A percentile compares a stretch with the other conserved stretches of the same genome.
These are phyloP conservation scores for Chaetoceros tenuissimus DNA, from an alignment of 108 stramenopile species.

Conservation along the genomic window DNA sequence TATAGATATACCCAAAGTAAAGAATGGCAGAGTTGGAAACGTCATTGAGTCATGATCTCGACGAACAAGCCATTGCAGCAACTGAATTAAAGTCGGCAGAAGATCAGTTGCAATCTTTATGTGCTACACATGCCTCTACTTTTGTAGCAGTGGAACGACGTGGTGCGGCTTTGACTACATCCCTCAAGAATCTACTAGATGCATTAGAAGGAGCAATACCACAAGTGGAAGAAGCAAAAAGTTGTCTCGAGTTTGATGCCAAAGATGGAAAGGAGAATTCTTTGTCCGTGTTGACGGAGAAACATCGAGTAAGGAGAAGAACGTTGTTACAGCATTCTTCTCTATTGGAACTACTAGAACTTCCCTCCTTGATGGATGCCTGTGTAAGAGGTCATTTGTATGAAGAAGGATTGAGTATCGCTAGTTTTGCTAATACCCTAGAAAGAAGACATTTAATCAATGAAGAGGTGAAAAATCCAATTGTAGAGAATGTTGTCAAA, in stretches of 20 bases:
- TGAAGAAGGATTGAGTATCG: conserved; percentile 78
- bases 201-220: conserved; percentile 25
- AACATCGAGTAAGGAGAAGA: conserved; percentile 68
- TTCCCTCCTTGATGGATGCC: conserved; percentile 83
- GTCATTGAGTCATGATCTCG: conserved; percentile 10
- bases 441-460: conserved; percentile 53
- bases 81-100: conserved; percentile 61
- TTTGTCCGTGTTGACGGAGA: conserved; percentile 66
- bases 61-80: conserved; percentile 66
- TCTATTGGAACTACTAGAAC: conserved; percentile 69
- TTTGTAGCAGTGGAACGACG: conserved; percentile 83
- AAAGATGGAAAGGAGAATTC: conserved; percentile 40
- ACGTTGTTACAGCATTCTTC: conserved; percentile 79
- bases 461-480: conserved; percentile 28
- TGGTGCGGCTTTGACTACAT: conserved; percentile 37
- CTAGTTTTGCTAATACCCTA: conserved; percentile 78
- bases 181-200: conserved; percentile 40
- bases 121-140: conserved; percentile 67
- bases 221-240: conserved; percentile 36
- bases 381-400: conserved; percentile 77
- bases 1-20: no score
- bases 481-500: conserved; percentile 63
- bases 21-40: conserved; percentile 1
- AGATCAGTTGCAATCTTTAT: conserved; percentile 61
- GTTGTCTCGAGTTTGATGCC: conserved; percentile 48